Evolutionary conservation across 345 rosid genomes (phyloP).

Genomic region (Eucalyptus viminalis): DNA sequence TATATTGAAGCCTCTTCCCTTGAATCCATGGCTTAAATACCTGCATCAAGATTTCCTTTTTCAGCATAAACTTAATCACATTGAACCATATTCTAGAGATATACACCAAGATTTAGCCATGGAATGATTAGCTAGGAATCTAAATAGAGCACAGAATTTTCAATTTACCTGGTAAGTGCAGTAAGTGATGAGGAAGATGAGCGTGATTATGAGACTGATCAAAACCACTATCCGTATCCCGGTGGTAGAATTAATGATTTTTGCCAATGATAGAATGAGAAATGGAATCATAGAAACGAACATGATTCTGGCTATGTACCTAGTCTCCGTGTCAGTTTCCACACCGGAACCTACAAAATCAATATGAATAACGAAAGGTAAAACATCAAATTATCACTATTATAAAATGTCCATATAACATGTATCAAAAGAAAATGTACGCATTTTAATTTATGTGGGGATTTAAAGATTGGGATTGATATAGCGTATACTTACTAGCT

Average conservation of each 20-base stretch:
- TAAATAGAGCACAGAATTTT: neutral
- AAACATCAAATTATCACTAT: neutral
- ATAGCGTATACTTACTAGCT: neutral
- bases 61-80: neutral
- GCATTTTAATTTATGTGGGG: neutral
- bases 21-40: slow-evolving; percentile 40
- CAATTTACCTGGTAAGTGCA: slow-evolving; percentile 23
- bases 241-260: slow-evolving; percentile 7
- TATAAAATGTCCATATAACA: neutral
- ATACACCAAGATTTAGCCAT: neutral
- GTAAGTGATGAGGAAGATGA: slow-evolving; percentile 12
- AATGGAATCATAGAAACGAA: slow-evolving; percentile 24
- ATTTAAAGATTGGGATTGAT: neutral
- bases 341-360: slow-evolving; percentile 28
- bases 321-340: slow-evolving; percentile 20
- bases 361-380: neutral
- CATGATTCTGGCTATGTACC: slow-evolving; percentile 16
- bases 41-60: neutral
- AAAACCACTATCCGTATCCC: slow-evolving; percentile 12
- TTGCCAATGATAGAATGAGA: slow-evolving; percentile 26
- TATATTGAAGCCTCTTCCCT: slow-evolving; percentile 18
- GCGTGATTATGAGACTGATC: slow-evolving; percentile 12
- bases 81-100: neutral
- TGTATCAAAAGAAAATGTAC: neutral
- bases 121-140: neutral